Evolutionary conservation across 805 yeast species (phyloP).

Genomic region (Dipodascus geniculatus): DNA sequence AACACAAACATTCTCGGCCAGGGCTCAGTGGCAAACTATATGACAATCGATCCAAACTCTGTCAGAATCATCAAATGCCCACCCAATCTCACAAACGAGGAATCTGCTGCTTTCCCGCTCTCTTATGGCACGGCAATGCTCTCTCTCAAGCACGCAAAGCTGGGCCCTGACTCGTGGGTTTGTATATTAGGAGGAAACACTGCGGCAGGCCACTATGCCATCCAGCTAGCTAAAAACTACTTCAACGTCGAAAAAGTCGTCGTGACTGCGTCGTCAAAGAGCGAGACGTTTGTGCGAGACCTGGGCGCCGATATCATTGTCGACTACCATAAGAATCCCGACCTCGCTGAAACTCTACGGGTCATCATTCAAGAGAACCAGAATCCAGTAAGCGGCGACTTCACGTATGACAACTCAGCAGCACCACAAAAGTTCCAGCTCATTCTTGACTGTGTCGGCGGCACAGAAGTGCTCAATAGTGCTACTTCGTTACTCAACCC

Average conservation of each 20-base stretch:
- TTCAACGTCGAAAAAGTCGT: slow-evolving; percentile 40
- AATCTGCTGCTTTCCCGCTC: slow-evolving; percentile 58
- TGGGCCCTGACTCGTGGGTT: slow-evolving; percentile 36
- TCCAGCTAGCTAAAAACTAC: slow-evolving; percentile 44
- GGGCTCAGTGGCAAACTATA: slow-evolving; percentile 49
- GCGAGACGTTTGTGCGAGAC: slow-evolving; percentile 32
- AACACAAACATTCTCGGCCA: slow-evolving; percentile 37
- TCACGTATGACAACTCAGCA: slow-evolving; percentile 23
- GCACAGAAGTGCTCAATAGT: slow-evolving; percentile 34
- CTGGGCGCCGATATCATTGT: slow-evolving; percentile 50
- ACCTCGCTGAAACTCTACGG: slow-evolving; percentile 25
- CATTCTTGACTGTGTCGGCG: slow-evolving; percentile 58
- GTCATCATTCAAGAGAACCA: slow-evolving; percentile 2
- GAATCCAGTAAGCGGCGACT: slow-evolving; percentile 9
- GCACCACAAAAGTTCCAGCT: slow-evolving; percentile 42
- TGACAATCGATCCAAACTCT: slow-evolving; percentile 39
- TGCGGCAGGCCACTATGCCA: slow-evolving; percentile 45
- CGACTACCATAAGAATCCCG: slow-evolving; percentile 41
- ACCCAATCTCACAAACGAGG: slow-evolving; percentile 32
- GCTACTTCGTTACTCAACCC: slow-evolving; percentile 36
- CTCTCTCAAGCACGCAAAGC: slow-evolving; percentile 27
- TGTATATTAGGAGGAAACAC: slow-evolving; percentile 68
- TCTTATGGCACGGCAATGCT: slow-evolving; percentile 52
- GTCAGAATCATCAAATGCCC: slow-evolving; percentile 43
- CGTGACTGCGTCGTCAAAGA: slow-evolving; percentile 39